Base-by-base conservation (phyloP, 805 yeast species). In the Pichia membranifaciens region DNA sequence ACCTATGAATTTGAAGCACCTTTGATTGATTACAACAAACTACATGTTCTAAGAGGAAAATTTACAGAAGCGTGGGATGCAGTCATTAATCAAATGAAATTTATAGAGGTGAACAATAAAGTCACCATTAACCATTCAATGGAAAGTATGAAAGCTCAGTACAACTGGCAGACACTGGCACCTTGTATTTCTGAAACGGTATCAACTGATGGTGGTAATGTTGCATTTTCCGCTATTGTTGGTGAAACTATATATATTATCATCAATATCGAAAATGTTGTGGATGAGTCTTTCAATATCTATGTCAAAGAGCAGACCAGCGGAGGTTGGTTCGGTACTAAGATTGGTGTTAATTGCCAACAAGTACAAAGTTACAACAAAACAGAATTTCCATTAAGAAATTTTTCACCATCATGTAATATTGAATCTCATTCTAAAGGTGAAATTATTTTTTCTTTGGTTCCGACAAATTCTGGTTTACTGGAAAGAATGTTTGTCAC, bases 51-150 rank as follows among this genome's bases (percentile, higher is more conserved):
- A 10, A 68, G 70, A 28, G 61, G 65, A 12, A 42, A 32, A 20
- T 69, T 75, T 42, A 59, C 72, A 33, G 66, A 66, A 15, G 49
- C 51, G 29, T 61, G 61, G 51, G 55, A 59, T 38, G 43, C 43
- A 15, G 51, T 56, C 3, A 50, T 62, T 4, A 54, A 54, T 34
- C 51, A 46, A n/a, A 49, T 61, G 51, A 62, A 64, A 32, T 54
- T 73, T 33, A 77, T 80, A 34, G 65, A 63, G 18, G 62, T 72
- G 7, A 75, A 73, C 32, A 33, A 36, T 15, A 8, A n/a, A 8
- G 45, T 48, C 2, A 8, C 15, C 2, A 29, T 48, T 34, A 18
- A 34, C 15, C 44, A 43, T 34, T 15, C 32, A 15, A 29, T 48
- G 29, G n/a, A 21, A 10, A 28, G 38, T 12, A 8, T 17, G 9